Base-by-base conservation (phyloP, 2,329 filamentous ascomycete genomes). In the Aspergillus tamarii region DNA sequence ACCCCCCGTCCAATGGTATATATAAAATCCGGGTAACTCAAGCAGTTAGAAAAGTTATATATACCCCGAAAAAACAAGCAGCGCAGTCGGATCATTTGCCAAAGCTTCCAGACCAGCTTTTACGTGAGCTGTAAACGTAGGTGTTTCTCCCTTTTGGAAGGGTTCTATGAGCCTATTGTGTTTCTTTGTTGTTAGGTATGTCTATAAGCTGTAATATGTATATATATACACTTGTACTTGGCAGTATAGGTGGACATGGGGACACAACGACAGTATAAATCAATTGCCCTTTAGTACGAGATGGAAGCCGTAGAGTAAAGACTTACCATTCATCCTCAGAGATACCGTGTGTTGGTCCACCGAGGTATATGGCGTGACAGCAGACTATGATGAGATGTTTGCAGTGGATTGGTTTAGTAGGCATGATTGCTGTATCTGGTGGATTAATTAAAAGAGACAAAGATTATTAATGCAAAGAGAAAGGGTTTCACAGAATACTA, bases 291-390 rank as follows among this genome's bases (percentile, higher is more conserved):
- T 26, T 30, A 32, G 21, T 59, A 41, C 26, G 19, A 11, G 19
- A 30, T 36, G 14, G 23, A 48, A 45, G 53, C 23, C 21, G 6
- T 10, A 19, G 12, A 50, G 30, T 32, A 52, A 9, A 14, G 4
- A 62, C 69, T 62, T 63, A 80, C 89, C 89, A 92, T 73, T 91
- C 88, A 7, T 79, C 66, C 72, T 90, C 88, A 64, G 85, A 79
- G 23, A 73, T 66, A 39, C 88, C 88, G 1, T 77, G 76, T 1
- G 78, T 77, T 2, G 83, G 80, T 0, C 88, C 87, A 30, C 88
- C 88, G 16, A 83, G 78, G 84, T 91, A 96, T 63, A 94, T 92
- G 32, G 88, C 91, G 78, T 96, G 93, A 75, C 93, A 94, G 81
- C 92, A 95, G 57, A 96, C 90, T 55, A 96, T 80, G 58, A 96